Base-by-base conservation (phyloP, 2,329 filamentous ascomycete genomes). In the Alternaria panax region DNA sequence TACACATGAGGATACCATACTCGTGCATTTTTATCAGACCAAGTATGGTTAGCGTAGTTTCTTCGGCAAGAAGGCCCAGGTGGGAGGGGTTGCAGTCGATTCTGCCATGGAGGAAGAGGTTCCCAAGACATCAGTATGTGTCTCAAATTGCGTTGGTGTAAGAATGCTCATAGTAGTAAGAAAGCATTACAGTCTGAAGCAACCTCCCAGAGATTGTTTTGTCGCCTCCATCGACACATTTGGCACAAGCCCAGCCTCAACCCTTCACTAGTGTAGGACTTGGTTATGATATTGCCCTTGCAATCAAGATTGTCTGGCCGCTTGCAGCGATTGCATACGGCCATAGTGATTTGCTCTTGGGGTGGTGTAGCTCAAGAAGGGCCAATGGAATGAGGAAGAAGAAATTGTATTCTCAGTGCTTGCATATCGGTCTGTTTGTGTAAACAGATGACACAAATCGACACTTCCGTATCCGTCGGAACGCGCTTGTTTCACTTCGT, bases 261-360 rank as follows among this genome's bases (percentile, higher is more conserved):
- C 12, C 41, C 25, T 27, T 27, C 25, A 27, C 25, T 8, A 2
- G 24, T 8, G 8, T 43, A 43, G 2, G 22, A 20, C 0, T 1
- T 25, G 16, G 2, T 7, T 25, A 43, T 6, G 14, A 18, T 6
- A 25, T 0, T 2, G 0, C 41, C 22, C n/a, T 14, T 1, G 4
- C 4, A 11, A 43, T 43, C 4, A n/a, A 28, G 14, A 16, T 45
- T 28, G 4, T 16, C 22, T 1, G 16, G 42, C 24, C 2, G 16
- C 4, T 20, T 6, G 24, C 42, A 45, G 8, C 16, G 1, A 22
- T 5, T 45, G 42, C 24, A 45, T 45, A 8, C 14, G 18, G 16
- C 7, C 42, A 45, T 45, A 2, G 16, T 22, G 0, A 11, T 14
- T 18, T 45, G 42, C 18, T 45, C 4, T 45, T n/a, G n/a, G n/a